Base-by-base conservation (phyloP, 2,329 filamentous ascomycete genomes). In the Talaromyces sp. region DNA sequence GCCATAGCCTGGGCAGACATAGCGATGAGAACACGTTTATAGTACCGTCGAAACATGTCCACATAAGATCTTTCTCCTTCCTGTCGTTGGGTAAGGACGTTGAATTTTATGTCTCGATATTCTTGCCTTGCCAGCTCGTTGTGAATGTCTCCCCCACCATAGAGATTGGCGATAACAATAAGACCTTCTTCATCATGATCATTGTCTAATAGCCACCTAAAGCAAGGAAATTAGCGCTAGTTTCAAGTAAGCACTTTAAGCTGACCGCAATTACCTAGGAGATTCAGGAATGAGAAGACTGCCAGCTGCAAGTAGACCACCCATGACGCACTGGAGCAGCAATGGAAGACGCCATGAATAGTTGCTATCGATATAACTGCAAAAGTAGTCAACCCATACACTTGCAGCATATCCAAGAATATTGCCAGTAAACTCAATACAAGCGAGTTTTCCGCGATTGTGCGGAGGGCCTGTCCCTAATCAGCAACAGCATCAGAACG, bases 71-170 rank as follows among this genome's bases (percentile, higher is more conserved):
- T 87, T 80, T 98, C 95, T 71, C 95, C 95, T 80, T 99, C 95
- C 79, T 97, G 93, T 60, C 95, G 91, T 77, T 94, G 89, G 27
- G 98, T 83, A 39, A 99, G 85, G 35, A 99, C 95, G 72, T 94
- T 89, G 92, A 97, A 97, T 83, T 99, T 99, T 82, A 99, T 99
- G 74, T 98, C 95, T 72, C 94, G 91, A 79, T 96, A 99, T 78
- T 99, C 95, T 64, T 97, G 93, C 65, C 93, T 88, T 1, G 95
- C 95, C 78, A 96, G 95, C 66, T 89, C 82, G 76, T 97, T 91
- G 79, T 97, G 93, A 67, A 98, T 93, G 76, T 99, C 95, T 67
- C 95, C 95, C 74, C 91, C 92, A 63, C 95, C 95, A 73, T 98
- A 98, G 7, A 99, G 84, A 75, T 98, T 98, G 66, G 95, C 95